Percentiles rank a stretch among this genome's conserved stretches.
Evolutionary conservation across 495 filamentous ascomycete species (phyloP).

Genomic region (Neurospora pannonica): DNA sequence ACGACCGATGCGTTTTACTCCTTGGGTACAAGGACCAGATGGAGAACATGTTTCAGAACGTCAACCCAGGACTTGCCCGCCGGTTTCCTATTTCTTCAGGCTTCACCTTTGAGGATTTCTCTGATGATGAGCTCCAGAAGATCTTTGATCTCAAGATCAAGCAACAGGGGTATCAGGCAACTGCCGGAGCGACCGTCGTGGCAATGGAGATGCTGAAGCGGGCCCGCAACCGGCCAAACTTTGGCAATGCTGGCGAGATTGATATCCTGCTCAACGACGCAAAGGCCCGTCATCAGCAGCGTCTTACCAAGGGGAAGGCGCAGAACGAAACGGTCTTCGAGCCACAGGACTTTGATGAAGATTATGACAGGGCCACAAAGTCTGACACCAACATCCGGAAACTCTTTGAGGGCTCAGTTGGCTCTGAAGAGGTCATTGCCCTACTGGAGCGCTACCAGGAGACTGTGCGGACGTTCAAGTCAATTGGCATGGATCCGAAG

Average conservation of each 20-base stretch:
- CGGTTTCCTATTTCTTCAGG: conserved; percentile 57
- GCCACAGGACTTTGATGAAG: conserved; percentile 57
- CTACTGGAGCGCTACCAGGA: conserved; percentile 53
- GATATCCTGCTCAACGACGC: conserved; percentile 55
- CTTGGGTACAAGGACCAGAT: conserved; percentile 74
- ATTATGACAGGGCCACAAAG: conserved; percentile 48
- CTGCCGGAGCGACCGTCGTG: conserved; percentile 30
- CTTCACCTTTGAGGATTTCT: conserved; percentile 67
- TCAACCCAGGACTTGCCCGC: conserved; percentile 64
- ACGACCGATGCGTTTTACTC: conserved; percentile 69
- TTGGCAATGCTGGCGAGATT: conserved; percentile 55
- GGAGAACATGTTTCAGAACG: conserved; percentile 67
- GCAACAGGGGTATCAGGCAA: conserved; percentile 34
- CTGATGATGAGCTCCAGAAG: conserved; percentile 41
- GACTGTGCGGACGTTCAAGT: conserved; percentile 42
- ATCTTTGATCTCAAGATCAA: conserved; percentile 53
- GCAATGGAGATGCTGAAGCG: conserved; percentile 43
- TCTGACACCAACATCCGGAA: conserved; percentile 41
- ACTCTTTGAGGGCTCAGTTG: conserved; percentile 57
- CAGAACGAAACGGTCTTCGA: conserved; percentile 31
- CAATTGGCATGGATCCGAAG: conserved; percentile 50
- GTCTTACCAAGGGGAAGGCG: conserved; percentile 22
- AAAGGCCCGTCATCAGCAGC: conserved; percentile 48
- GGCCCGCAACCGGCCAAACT: conserved; percentile 46
- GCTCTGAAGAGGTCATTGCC: conserved; percentile 51